Conservation (phyloP, 78 protist species). For the Speleostelium caveatum region DNA sequence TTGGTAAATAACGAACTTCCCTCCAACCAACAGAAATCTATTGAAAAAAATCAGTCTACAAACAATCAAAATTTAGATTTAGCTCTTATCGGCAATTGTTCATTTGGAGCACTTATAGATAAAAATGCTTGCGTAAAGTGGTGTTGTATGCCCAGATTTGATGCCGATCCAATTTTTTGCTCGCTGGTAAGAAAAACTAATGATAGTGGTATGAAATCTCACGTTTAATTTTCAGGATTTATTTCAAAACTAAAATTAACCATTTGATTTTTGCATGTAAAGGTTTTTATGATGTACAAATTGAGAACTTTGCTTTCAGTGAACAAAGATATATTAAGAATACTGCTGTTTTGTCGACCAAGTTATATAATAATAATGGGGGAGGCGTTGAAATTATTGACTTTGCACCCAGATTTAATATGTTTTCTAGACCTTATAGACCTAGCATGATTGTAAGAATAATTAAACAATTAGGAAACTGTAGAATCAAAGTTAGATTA, state of each 20-base stretch:
- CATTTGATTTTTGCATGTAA: not conserved
- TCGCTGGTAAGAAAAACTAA: conserved; percentile 74
- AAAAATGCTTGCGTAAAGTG: conserved; percentile 74
- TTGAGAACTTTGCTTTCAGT: conserved; percentile 70
- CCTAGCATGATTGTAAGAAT: conserved; percentile 77
- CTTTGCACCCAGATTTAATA: conserved; percentile 82
- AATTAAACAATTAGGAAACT: conserved; percentile 67
- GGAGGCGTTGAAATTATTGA: conserved; percentile 77
- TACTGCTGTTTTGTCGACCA: conserved; percentile 74
- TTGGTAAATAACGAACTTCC: not conserved
- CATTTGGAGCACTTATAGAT: conserved; percentile 74
- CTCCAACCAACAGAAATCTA: not conserved
- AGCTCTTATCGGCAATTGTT: conserved; percentile 81
- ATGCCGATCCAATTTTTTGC: conserved; percentile 89
- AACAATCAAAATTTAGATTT: conserved; percentile 72
- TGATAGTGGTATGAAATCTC: conserved; percentile 10
- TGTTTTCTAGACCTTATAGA: conserved; percentile 67
- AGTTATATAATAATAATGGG: conserved; percentile 48
- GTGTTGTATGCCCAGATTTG: conserved; percentile 86
- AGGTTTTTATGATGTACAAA: conserved; percentile 82
- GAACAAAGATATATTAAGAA: conserved; percentile 79
- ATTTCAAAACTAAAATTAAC: not conserved
- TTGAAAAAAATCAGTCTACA: no score
- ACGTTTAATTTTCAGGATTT: not conserved
- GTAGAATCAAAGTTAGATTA: conserved; percentile 75